Evolutionary conservation across 1,284 basidiomycete genomes (phyloP), one percentile per base, ranked within the genome.

Genomic region (Boletus hoseneyae): DNA sequence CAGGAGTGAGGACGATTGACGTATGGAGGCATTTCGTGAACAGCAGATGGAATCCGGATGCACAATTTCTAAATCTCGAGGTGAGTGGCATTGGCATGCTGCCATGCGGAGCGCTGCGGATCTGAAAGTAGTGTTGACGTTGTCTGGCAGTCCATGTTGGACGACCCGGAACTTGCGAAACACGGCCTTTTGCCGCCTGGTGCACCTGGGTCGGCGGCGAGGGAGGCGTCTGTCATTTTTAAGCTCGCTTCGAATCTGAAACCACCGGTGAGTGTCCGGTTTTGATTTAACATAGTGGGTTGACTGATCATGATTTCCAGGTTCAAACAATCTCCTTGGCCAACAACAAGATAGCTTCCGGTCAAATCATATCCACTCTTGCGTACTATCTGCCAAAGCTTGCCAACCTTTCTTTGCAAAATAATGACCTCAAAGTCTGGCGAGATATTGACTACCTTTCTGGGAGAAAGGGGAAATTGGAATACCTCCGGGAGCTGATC

Each of bases 401-500:
- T n/a, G 79, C 75, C 55, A 93, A 94, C 60, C 75, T 95, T 6
- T 95, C 93, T 1, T 70, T 95, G 19, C 83, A 89, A 65, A 80
- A 82, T 54, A 93, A 93, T 62, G 74, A 76, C 35, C 67, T 93
- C 13, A 71, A 72, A n/a, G 65, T 72, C 1, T 84, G 83, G 75
- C 81, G 76, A 59, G 87, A 91, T 52, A 64, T 93, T 4, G 83
- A 87, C 53, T 73, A 67, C 52, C 76, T 89, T 47, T 77, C 82
- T 7, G 73, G 78, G 38, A 74, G 76, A 54, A 83, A 75, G 58
- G 79, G 79, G 29, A 83, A 82, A 57, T 64, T 91, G 47, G 64
- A 75, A 34, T 70, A 82, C 53, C 69, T 93, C 41, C 76, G 83
- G 48, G 93, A 96, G 70, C 68, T 96, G 38, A 78, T 96, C 36